Conservation (phyloP, 805 yeast genomes). For the Tetrapisispora arboricola region DNA sequence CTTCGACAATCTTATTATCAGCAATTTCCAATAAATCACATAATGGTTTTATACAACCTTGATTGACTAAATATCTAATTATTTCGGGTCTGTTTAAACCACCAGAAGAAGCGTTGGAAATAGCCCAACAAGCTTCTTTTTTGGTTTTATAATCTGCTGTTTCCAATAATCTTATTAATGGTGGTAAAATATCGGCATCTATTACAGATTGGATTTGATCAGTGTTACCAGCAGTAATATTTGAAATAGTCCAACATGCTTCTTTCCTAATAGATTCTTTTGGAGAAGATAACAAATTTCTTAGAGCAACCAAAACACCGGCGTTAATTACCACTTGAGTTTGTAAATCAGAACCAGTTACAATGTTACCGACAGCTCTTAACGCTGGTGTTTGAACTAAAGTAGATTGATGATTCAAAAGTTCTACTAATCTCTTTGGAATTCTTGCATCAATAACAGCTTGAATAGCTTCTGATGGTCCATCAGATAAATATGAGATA, state of each 20-base stretch:
- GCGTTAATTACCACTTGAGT: constrained; percentile 91
- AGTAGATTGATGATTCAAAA: constrained; percentile 73
- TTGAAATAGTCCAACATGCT: constrained; percentile 98
- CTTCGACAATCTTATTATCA: constrained; percentile 87
- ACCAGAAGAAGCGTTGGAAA: constrained; percentile 94
- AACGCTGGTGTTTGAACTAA: constrained; percentile 93
- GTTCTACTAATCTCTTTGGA: constrained; percentile 87
- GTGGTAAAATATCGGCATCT: constrained; percentile 89
- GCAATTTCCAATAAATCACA: constrained; percentile 85
- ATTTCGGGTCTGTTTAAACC: constrained; percentile 88
- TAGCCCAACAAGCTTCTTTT: constrained; percentile 99
- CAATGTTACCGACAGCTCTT: constrained; percentile 95
- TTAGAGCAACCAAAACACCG: constrained; percentile 81
- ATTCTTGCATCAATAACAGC: constrained; percentile 95
- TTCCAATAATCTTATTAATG: constrained; percentile 66
- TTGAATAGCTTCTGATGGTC: constrained; percentile 85
- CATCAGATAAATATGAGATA: constrained; percentile 87
- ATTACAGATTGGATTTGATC: constrained; percentile 96
- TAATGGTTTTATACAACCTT: constrained; percentile 95
- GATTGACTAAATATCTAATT: constrained; percentile 81
- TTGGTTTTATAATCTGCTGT: constrained; percentile 90
- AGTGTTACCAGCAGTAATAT: constrained; percentile 93
- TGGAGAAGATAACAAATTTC: constrained; percentile 66
- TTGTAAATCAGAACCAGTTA: constrained; percentile 92
- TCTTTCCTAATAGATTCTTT: constrained; percentile 93